These are phyloP conservation scores for Cercospora sp. DNA, from an alignment of 2,329 filamentous ascomycete genomes.

Conservation along the genomic window DNA sequence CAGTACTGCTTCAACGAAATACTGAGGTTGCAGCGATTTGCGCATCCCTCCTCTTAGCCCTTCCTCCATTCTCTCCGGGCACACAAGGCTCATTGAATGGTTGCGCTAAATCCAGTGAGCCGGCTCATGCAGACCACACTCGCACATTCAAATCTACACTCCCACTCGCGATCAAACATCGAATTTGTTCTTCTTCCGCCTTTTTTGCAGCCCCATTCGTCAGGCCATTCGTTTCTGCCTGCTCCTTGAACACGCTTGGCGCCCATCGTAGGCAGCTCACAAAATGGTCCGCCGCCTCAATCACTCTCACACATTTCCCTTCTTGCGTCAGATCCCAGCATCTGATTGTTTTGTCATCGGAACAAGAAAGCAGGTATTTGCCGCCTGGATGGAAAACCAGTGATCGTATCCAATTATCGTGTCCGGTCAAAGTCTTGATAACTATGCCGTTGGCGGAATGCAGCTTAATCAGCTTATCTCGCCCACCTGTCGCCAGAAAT, in stretches of 20 bases:
- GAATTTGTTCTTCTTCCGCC: conserved; percentile 58
- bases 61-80: neutral
- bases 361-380: conserved; percentile 81
- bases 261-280: conserved; percentile 87
- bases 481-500: conserved; percentile 82
- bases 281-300: conserved; percentile 77
- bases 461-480: conserved; percentile 87
- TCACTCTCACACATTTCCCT: conserved; percentile 81
- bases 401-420: conserved; percentile 91
- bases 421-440: conserved; percentile 80
- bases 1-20: neutral
- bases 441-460: conserved; percentile 85
- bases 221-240: conserved; percentile 43
- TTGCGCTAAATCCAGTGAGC: neutral
- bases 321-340: conserved; percentile 95
- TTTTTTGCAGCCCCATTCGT: conserved; percentile 44
- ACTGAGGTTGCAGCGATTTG: neutral
- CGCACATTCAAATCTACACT: conserved; percentile 79
- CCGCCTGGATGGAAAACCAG: conserved; percentile 89
- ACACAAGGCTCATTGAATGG: neutral
- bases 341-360: conserved; percentile 87
- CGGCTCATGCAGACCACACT: conserved; percentile 51
- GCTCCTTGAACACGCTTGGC: conserved; percentile 68
- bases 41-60: neutral
- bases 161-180: conserved; percentile 83